Evolutionary conservation across 305 asterid species (phyloP), one percentile per base, ranked within the genome.

Genomic region (Caryopteris hybrid): DNA sequence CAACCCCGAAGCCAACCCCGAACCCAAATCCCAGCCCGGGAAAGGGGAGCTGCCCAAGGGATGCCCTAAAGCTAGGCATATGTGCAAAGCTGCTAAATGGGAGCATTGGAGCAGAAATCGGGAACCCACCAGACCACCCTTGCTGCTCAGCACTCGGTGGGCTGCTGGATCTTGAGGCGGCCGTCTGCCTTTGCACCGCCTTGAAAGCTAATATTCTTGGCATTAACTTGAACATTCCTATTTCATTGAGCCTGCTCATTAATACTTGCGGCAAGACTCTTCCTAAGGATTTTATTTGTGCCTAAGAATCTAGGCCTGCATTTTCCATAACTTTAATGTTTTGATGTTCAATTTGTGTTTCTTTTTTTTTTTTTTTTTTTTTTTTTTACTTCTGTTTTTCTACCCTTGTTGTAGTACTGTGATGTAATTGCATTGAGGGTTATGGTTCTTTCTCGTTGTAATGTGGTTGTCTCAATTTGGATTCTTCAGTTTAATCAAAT

Each of bases 171-270:
- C 86, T 89, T 25, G 95, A 89, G 69, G 92, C 80, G 31, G 92
- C 92, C 0, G 34, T 84, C 25, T 89, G 96, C 79, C 95, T 89
- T 61, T 89, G 96, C 83, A 89, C 96, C 12, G 96, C 95, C 7
- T 43, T 89, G 72, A 89, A 82, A 47, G 95, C 95, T 2, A 83
- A 85, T 69, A 61, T 89, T 59, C 89, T 89, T 31, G 92, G 92
- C 47, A 89, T 89, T 47, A 85, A 89, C 73, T 29, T 87, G 5
- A 61, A 89, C 72, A 82, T 89, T 56, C 95, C 96, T 22, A 82
- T 89, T 36, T 83, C 96, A 2, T 41, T 89, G 25, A 87, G 90
- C 72, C 61, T 89, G 81, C 85, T 89, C 34, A 25, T 89, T 42
- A 84, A 85, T 81, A 79, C 88, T 50, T 89, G 95, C 61, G 90